Percentiles rank a stretch among this genome's conserved stretches.
Conservation (phyloP, 208 protist genomes). For the Hexamita inflata region DNA sequence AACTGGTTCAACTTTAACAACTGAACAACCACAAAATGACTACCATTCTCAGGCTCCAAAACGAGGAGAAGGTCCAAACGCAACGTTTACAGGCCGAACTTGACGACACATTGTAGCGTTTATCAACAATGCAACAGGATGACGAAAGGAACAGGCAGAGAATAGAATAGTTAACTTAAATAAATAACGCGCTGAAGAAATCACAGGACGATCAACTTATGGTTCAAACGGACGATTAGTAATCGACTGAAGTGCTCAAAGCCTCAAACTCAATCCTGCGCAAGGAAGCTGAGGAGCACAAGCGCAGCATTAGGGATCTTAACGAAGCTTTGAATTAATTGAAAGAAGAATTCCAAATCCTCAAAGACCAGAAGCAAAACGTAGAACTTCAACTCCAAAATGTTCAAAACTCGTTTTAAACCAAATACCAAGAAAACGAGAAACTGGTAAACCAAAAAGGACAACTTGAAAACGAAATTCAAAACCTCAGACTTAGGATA, state of each 20-base stretch:
- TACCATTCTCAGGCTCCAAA: constrained; percentile 72
- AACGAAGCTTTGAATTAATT: not conserved
- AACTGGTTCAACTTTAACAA: constrained; percentile 76
- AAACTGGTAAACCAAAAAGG: not conserved
- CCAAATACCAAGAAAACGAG: not conserved
- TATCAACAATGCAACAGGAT: constrained; percentile 78
- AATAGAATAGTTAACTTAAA: constrained; percentile 74
- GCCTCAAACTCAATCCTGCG: not conserved
- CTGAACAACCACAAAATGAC: constrained; percentile 80
- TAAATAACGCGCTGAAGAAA: constrained; percentile 60
- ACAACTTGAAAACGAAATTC: not conserved
- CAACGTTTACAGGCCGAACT: constrained; percentile 70
- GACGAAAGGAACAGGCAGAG: constrained; percentile 77
- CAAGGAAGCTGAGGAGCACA: not conserved
- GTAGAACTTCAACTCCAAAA: too few species aligned
- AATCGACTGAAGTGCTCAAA: not conserved
- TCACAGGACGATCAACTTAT: not conserved
- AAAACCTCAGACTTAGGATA: not conserved
- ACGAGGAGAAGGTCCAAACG: constrained; percentile 83
- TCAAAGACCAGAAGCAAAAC: too few species aligned
- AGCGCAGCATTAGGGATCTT: not conserved
- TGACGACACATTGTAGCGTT: constrained; percentile 75
- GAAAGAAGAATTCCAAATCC: not conserved
- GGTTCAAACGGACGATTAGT: not conserved
- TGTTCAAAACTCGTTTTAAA: not conserved